These are phyloP conservation scores for Buxus sempervirens DNA, from an alignment of 164 flowering plant species.

Conservation along the genomic window DNA sequence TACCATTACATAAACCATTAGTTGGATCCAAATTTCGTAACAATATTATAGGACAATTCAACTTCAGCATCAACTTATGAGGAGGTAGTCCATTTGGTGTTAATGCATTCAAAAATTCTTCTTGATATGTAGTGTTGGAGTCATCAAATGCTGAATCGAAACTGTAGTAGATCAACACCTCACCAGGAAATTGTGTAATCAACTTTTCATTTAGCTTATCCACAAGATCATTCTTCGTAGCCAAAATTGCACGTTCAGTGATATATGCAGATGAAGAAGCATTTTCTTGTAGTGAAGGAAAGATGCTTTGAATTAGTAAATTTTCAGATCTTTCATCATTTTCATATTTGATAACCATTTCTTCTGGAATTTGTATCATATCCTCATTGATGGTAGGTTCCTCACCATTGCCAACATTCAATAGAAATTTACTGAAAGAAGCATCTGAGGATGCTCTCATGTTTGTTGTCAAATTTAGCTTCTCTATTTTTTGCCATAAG, in stretches of 20 bases:
- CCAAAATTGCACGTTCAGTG: too few relatives aligned
- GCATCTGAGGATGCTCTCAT: conserved; percentile 3
- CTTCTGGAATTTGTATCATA: neutral
- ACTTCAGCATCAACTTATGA: conserved; percentile 4
- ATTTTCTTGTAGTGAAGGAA: too few relatives aligned
- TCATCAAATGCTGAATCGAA: neutral
- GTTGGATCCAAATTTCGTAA: conserved; percentile 13
- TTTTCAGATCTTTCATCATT: neutral
- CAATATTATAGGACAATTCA: conserved; percentile 9
- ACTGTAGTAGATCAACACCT: neutral
- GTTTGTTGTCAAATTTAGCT: neutral
- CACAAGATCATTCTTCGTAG: too few relatives aligned
- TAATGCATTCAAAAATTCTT: conserved; percentile 12
- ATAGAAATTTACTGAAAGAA: neutral
- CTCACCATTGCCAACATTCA: conserved; percentile 9
- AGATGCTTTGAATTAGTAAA: neutral
- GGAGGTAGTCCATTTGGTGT: too few relatives aligned
- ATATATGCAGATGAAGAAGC: too few relatives aligned
- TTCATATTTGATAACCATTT: neutral
- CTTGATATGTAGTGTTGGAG: neutral
- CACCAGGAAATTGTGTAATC: too few relatives aligned
- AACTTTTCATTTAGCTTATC: too few relatives aligned
- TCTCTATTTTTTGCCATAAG: conserved; percentile 7
- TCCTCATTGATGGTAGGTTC: neutral
- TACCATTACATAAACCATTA: conserved; percentile 14